phyloP scores from a whole-genome alignment of 2,329 filamentous ascomycete genomes.

The Phaeosphaeria sp. region DNA sequence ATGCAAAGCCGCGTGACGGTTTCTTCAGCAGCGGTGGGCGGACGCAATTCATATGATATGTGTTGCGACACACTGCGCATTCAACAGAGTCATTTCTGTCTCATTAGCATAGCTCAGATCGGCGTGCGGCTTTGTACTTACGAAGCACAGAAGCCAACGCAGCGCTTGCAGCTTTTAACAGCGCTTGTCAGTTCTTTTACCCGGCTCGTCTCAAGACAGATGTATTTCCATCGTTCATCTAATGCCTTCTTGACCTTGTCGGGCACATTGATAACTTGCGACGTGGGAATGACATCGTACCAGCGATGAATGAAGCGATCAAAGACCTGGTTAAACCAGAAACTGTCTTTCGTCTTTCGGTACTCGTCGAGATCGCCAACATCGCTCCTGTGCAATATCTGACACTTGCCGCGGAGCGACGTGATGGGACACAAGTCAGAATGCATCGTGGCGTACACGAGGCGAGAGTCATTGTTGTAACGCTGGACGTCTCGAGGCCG shows the following conservation, averaged over 20 bases:
- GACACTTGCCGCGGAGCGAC: conserved; percentile 90
- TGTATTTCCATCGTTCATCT: conserved; percentile 95
- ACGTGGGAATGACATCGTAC: conserved; percentile 94
- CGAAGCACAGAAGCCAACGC: conserved; percentile 88
- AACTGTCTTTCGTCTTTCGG: conserved; percentile 82
- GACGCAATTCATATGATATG: conserved; percentile 99
- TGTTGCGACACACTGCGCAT: conserved; percentile 92
- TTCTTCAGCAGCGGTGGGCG: conserved; percentile 92
- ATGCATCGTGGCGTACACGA: conserved; percentile 97
- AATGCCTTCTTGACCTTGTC: conserved; percentile 94
- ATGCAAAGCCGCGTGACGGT: conserved; percentile 94
- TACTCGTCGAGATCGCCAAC: conserved; percentile 83
- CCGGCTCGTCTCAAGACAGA: conserved; percentile 90
- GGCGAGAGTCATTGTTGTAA: conserved; percentile 86
- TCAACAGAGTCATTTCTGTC: conserved; percentile 90
- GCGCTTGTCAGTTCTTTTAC: conserved; percentile 95
- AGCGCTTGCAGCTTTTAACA: conserved; percentile 95
- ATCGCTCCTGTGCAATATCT: conserved; percentile 86
- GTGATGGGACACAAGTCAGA: conserved; percentile 94
- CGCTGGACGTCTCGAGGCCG: conserved; percentile 94
- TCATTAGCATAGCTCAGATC: background rate
- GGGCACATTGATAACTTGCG: conserved; percentile 93
- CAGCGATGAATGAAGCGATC: conserved; percentile 98
- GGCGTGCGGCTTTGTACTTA: conserved; percentile 57
- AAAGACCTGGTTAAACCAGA: conserved; percentile 98